Evolutionary conservation across 2,329 filamentous ascomycete genomes (phyloP), one percentile per base, ranked within the genome.

Genomic region (Aureobasidium sp.): DNA sequence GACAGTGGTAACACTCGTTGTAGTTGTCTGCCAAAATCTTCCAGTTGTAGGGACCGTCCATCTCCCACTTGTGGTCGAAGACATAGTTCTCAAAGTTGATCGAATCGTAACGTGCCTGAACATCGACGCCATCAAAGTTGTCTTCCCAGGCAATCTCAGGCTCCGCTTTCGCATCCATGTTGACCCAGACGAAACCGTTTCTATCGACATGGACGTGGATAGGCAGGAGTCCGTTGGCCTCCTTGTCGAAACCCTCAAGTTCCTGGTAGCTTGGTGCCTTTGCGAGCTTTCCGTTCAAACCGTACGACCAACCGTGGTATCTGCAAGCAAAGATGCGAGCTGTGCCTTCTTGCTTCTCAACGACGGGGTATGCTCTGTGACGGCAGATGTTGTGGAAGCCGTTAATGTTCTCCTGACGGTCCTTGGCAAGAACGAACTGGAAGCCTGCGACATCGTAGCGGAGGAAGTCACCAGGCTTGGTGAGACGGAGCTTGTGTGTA

Each of bases 241-340:
- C 72, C 70, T 79, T 82, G 65, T 84, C 79, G 66, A 86, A 86
- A 9, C 79, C 81, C 2, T 76, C 73, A 1, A 85, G 71, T 25
- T 80, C 77, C 44, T 84, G 77, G 66, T 84, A 86, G 2, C 80
- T 78, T 0, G 83, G 83, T 1, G 84, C 83, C 69, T 86, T 86
- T 30, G 83, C 79, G 3, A 86, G 74, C 53, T 81, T 79, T 15
- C 83, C 84, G 32, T 75, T 77, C 2, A 83, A 74, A 48, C 82
- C 80, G 64, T 86, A 86, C 2, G 81, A 83, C 83, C 84, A 86
- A 45, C 83, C 83, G 67, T 86, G 83, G 66, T 86, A 86, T 63
- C 80, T 80, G 75, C 84, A 86, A 0, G 79, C 76, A 41, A 86
- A 77, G 39, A 86, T 78, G 65, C 73, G 77, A 52, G 77, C 77